phyloP scores from a whole-genome alignment of 1,139 yeast species.

The Debaryomyces sp. region DNA sequence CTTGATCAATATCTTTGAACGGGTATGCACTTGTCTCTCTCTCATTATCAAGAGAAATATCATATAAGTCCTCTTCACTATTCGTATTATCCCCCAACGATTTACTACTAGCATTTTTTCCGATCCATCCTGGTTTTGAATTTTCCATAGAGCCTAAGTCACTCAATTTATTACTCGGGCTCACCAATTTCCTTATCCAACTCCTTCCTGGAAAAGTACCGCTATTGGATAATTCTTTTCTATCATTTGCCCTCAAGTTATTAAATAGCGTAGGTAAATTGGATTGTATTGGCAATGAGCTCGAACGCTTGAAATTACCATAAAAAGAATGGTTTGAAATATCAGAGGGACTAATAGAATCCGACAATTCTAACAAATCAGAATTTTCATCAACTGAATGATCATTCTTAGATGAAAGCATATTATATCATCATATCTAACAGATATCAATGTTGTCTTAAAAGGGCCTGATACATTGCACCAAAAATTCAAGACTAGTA shows the following conservation, averaged over 20 bases:
- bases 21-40: constrained; percentile 10
- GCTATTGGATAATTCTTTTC: constrained; percentile 12
- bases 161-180: constrained; percentile 13
- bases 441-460: no score
- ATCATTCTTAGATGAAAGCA: constrained; percentile 1
- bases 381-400: background rate
- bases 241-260: constrained; percentile 27
- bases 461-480: background rate
- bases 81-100: background rate
- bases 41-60: constrained; percentile 2
- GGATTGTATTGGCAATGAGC: constrained; percentile 28
- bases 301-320: background rate
- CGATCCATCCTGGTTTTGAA: background rate
- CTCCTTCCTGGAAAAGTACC: constrained; percentile 11
- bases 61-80: constrained; percentile 1
- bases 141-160: constrained; percentile 10
- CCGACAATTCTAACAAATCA: background rate
- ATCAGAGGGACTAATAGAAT: constrained; percentile 7
- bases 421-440: constrained; percentile 1
- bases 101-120: background rate
- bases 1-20: constrained; percentile 14
- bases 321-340: constrained; percentile 1
- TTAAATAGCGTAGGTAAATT: constrained; percentile 24
- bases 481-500: background rate
- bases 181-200: constrained; percentile 16